Conservation (phyloP, 1,284 basidiomycete species). For the Cerrena zonata region DNA sequence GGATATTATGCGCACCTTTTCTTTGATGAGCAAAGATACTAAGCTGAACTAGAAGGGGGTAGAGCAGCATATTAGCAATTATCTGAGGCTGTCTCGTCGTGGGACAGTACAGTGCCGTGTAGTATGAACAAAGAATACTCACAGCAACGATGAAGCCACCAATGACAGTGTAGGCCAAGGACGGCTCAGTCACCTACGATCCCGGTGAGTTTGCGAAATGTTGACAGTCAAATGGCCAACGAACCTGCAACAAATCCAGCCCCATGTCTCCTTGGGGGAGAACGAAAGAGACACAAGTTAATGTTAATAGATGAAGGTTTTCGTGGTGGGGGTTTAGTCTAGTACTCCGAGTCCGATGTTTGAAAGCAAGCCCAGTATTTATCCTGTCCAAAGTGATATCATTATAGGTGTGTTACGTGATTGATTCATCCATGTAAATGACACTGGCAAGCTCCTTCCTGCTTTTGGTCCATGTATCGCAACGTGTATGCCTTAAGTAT, state of each 20-base stretch:
- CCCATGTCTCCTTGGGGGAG: slow-evolving; percentile 7
- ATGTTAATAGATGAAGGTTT: not conserved
- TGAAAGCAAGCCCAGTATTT: not conserved
- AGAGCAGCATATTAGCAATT: not conserved
- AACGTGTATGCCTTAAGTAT: no score
- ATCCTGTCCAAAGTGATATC: not conserved
- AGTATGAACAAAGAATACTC: slow-evolving; percentile 17
- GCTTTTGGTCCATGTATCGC: no score
- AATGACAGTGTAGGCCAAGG: slow-evolving; percentile 65
- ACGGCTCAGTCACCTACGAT: slow-evolving; percentile 41
- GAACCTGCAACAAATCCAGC: slow-evolving; percentile 27
- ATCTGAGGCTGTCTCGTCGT: not conserved
- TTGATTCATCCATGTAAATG: not conserved
- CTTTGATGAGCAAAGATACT: slow-evolving; percentile 76
- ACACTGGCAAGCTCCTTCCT: no score
- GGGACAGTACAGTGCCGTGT: not conserved
- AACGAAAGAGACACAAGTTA: not conserved
- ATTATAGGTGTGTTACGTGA: not conserved
- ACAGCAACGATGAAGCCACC: slow-evolving; percentile 74
- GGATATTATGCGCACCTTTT: slow-evolving; percentile 44
- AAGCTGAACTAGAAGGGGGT: slow-evolving; percentile 61
- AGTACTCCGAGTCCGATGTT: not conserved
- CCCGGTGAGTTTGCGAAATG: slow-evolving; percentile 27
- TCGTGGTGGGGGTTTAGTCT: not conserved
- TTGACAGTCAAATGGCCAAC: slow-evolving; percentile 16